Percentiles rank a stretch among this genome's conserved stretches.
These are phyloP conservation scores for Mycocentrospora acerina DNA, from an alignment of 2,329 filamentous ascomycete genomes.

Conservation along the genomic window DNA sequence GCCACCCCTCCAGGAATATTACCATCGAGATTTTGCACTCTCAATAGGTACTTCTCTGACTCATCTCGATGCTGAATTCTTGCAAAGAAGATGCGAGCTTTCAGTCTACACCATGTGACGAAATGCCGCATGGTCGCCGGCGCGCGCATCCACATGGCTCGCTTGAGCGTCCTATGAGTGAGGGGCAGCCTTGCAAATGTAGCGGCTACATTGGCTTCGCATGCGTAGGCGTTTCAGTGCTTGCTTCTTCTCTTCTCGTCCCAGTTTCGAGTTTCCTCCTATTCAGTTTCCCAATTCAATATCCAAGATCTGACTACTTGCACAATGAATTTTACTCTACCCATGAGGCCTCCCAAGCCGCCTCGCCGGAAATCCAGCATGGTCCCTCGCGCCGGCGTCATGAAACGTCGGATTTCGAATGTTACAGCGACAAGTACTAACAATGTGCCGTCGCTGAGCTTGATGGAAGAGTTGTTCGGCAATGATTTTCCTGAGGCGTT, in stretches of 20 bases:
- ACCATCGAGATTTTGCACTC: no score
- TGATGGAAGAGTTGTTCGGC: constrained; percentile 26
- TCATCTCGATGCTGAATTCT: no score
- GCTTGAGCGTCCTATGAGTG: constrained; percentile 4
- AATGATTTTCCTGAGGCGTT: constrained; percentile 29
- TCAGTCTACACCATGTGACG: no score
- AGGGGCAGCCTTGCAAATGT: constrained; percentile 10
- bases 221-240: constrained; percentile 13
- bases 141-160: constrained; percentile 1
- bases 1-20: no score
- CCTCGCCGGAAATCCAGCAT: constrained; percentile 25
- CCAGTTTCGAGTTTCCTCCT: constrained; percentile 3
- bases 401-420: constrained; percentile 21
- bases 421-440: constrained; percentile 13
- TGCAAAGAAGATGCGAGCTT: no score
- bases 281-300: not conserved
- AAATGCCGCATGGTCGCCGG: not conserved
- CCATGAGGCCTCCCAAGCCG: constrained; percentile 17
- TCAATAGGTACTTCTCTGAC: no score
- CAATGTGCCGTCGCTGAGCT: constrained; percentile 25
- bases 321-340: no score
- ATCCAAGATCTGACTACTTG: no score
- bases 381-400: constrained; percentile 20
- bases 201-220: not conserved
- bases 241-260: constrained; percentile 4